Evolutionary conservation across 257 asterid genomes (phyloP).

Genomic region (Plectranthus barbatus): DNA sequence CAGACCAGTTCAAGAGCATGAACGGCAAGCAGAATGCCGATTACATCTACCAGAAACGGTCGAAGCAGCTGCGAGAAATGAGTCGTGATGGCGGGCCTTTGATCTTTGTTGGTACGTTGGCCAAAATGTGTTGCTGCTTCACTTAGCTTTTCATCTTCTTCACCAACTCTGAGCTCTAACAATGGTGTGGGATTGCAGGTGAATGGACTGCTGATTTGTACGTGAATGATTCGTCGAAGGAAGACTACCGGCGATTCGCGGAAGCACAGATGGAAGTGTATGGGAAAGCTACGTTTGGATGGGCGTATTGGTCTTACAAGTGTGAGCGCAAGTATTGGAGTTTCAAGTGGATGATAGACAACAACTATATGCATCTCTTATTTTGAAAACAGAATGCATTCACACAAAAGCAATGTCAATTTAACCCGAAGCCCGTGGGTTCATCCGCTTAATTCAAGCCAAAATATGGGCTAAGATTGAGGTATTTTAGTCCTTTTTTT

Average conservation of each 20-base stretch:
- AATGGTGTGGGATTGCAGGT: slow-evolving; percentile 19
- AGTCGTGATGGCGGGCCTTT: slow-evolving; percentile 38
- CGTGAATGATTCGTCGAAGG: slow-evolving; percentile 3
- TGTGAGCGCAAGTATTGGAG: slow-evolving; percentile 32
- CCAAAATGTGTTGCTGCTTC: neutral
- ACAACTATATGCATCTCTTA: slow-evolving; percentile 22
- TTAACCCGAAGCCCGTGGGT: too few species aligned
- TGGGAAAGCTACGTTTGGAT: slow-evolving; percentile 42
- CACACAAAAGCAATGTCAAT: too few species aligned
- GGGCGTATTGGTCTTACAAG: slow-evolving; percentile 53
- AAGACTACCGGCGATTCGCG: slow-evolving; percentile 32
- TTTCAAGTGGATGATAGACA: slow-evolving; percentile 36
- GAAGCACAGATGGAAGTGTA: slow-evolving; percentile 38
- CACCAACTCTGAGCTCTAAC: neutral
- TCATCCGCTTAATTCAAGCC: too few species aligned
- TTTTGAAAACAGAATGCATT: too few species aligned
- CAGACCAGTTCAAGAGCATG: slow-evolving; percentile 21
- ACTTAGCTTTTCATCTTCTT: neutral
- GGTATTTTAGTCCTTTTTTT: too few species aligned
- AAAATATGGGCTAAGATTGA: too few species aligned
- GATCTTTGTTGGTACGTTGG: slow-evolving; percentile 35
- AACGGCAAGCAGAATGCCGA: slow-evolving; percentile 29
- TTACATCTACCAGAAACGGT: slow-evolving; percentile 24
- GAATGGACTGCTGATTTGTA: slow-evolving; percentile 41
- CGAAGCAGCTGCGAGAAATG: slow-evolving; percentile 33